These are phyloP conservation scores for Panaeolus papilionaceus DNA, from an alignment of 768 basidiomycete genomes.

Conservation along the genomic window DNA sequence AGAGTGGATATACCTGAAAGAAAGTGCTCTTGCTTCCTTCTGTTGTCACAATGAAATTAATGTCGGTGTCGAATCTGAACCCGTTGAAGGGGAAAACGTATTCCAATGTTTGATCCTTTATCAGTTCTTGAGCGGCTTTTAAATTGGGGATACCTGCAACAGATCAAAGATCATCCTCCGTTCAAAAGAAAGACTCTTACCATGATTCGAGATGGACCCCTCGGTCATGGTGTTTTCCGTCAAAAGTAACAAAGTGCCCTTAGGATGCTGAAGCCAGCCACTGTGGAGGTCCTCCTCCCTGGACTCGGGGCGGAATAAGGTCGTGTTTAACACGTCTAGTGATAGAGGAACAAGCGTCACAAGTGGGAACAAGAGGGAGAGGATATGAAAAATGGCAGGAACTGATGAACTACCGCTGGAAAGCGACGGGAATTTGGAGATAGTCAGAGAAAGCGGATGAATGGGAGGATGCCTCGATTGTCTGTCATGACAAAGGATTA, in stretches of 20 bases:
- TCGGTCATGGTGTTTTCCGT: slow-evolving; percentile 74
- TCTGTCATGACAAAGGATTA: slow-evolving; percentile 40
- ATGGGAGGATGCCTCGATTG: slow-evolving; percentile 72
- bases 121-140: slow-evolving; percentile 64
- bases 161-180: background rate
- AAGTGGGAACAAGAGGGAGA: slow-evolving; percentile 66
- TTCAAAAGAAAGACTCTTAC: slow-evolving; percentile 35
- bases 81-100: slow-evolving; percentile 81
- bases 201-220: slow-evolving; percentile 65
- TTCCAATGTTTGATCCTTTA: slow-evolving; percentile 68
- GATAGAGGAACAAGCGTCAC: slow-evolving; percentile 64
- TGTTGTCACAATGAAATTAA: slow-evolving; percentile 66
- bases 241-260: slow-evolving; percentile 62
- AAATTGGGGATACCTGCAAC: slow-evolving; percentile 66
- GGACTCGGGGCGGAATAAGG: slow-evolving; percentile 66
- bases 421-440: slow-evolving; percentile 66
- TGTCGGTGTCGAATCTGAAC: slow-evolving; percentile 76
- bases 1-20: slow-evolving; percentile 58
- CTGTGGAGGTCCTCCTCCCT: slow-evolving; percentile 76
- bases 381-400: slow-evolving; percentile 59
- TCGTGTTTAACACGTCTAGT: slow-evolving; percentile 63
- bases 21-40: slow-evolving; percentile 76
- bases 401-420: slow-evolving; percentile 27
- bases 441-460: slow-evolving; percentile 67
- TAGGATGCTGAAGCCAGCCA: slow-evolving; percentile 76